A percentile compares a stretch with the other conserved stretches of the same genome.
These are phyloP conservation scores for Antitrichia curtipendula DNA, from an alignment of 225 moss, liverwort and hornwort species.

Conservation along the genomic window DNA sequence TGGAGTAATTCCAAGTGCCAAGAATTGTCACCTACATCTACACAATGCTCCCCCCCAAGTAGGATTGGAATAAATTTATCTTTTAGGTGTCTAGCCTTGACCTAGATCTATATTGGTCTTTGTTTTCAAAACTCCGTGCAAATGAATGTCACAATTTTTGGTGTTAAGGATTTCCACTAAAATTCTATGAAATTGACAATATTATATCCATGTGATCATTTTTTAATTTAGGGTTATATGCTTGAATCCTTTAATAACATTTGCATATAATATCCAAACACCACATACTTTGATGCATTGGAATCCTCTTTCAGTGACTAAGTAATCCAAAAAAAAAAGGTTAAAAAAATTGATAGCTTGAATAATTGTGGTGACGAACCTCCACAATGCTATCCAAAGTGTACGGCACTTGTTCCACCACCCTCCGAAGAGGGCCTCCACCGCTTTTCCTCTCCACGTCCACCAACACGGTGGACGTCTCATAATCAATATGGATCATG, in stretches of 20 bases:
- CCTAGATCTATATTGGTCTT: too few relatives aligned
- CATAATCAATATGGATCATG: constrained; percentile 43
- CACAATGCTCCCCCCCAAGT: too few relatives aligned
- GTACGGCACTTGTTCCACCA: constrained; percentile 56
- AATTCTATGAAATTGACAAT: too few relatives aligned
- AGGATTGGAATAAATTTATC: too few relatives aligned
- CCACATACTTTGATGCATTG: neutral
- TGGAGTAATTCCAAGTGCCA: neutral
- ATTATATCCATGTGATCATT: neutral
- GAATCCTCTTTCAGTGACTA: neutral
- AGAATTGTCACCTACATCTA: neutral
- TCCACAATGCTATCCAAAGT: constrained; percentile 44
- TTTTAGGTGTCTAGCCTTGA: accelerated
- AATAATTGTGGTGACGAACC: neutral
- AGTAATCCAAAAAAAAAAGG: neutral
- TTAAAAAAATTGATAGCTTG: too few relatives aligned
- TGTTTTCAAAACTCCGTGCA: neutral
- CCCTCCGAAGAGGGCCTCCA: constrained; percentile 41
- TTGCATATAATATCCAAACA: neutral
- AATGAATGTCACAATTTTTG: neutral
- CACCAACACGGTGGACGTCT: constrained; percentile 25
- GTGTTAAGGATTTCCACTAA: accelerated
- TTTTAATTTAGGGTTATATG: neutral
- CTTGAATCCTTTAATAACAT: neutral
- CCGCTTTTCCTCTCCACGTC: constrained; percentile 55